A percentile compares a stretch with the other conserved stretches of the same genome.
Conservation (phyloP, 257 asterid genomes). For the Solanum virginianum region DNA sequence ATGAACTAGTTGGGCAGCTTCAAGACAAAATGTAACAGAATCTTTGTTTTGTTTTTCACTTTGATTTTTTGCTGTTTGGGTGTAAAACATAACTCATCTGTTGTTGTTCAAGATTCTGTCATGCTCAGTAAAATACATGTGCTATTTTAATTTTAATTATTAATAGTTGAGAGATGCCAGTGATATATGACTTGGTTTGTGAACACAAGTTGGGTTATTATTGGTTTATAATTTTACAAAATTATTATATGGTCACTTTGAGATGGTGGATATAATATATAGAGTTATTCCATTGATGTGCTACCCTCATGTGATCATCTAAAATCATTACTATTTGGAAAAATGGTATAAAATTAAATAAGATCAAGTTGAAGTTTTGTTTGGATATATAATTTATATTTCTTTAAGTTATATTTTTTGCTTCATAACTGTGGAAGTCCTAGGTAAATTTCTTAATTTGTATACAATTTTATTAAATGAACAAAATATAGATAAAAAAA, state of each 20-base stretch:
- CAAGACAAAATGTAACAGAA: constrained; percentile 35
- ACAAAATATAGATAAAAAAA: too few relatives aligned
- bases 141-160: neutral
- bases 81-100: neutral
- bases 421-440: too few relatives aligned
- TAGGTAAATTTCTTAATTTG: too few relatives aligned
- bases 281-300: neutral
- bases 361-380: too few relatives aligned
- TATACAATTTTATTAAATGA: too few relatives aligned
- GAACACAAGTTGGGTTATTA: neutral
- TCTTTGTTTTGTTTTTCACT: constrained; percentile 30
- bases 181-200: neutral
- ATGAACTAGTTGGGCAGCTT: neutral
- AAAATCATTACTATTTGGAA: too few relatives aligned
- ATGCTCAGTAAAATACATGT: neutral
- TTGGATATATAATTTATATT: too few relatives aligned
- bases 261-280: neutral
- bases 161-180: neutral
- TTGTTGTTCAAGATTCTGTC: neutral
- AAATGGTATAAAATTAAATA: too few relatives aligned
- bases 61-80: constrained; percentile 9
- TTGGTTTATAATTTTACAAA: neutral
- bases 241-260: neutral
- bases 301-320: neutral
- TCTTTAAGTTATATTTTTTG: too few relatives aligned